These are phyloP conservation scores for Taxawa tesnikishii DNA, from an alignment of 2,329 filamentous ascomycete genomes.

Conservation along the genomic window DNA sequence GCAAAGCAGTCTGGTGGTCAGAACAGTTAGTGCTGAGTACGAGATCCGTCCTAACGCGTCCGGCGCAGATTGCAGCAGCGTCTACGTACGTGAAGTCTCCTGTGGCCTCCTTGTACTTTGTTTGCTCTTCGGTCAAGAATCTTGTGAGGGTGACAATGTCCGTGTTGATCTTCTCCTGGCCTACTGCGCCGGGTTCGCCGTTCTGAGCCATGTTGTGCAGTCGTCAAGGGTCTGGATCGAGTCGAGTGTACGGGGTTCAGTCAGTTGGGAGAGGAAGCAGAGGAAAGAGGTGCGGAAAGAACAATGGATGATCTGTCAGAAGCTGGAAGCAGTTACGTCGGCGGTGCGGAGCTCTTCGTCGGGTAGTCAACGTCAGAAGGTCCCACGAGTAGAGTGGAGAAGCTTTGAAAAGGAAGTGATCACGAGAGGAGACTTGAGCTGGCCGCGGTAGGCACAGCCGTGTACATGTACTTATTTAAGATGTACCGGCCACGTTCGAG, in stretches of 20 bases:
- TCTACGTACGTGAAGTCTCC: conserved; percentile 87
- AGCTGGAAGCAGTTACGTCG: neutral
- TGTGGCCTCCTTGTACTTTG: conserved; percentile 84
- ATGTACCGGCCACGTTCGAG: no score
- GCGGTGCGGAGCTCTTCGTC: neutral
- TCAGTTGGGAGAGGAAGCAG: neutral
- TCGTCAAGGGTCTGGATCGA: neutral
- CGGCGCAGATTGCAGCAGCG: no score
- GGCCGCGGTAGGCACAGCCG: no score
- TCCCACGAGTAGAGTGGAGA: neutral
- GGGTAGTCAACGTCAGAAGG: neutral
- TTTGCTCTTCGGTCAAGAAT: conserved; percentile 92
- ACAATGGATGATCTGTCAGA: neutral
- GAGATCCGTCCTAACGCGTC: no score
- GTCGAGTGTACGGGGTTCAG: neutral
- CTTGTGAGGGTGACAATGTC: conserved; percentile 92
- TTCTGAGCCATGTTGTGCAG: conserved; percentile 24
- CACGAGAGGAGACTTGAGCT: no score
- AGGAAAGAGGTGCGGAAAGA: neutral
- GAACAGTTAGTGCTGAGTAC: no score
- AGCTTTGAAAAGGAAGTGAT: neutral
- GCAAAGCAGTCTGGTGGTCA: conserved; percentile 63
- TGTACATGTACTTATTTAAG: no score
- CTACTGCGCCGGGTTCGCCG: conserved; percentile 36
- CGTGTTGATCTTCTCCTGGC: conserved; percentile 75